phyloP scores from a whole-genome alignment of 2,329 filamentous ascomycete species.

The Spiromastix sp. region DNA sequence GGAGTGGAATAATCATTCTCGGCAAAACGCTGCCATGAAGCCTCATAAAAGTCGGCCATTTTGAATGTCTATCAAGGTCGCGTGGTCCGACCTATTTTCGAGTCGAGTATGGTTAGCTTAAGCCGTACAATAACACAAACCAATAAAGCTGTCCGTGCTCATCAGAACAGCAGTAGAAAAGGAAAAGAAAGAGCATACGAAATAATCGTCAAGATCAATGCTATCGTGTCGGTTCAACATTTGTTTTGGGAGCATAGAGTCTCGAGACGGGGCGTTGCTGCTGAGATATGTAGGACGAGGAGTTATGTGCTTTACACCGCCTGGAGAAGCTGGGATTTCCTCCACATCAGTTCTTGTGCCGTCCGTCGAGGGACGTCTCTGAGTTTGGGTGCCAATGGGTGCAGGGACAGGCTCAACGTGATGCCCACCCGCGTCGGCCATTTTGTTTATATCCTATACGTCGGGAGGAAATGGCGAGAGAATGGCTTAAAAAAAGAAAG shows the following conservation, averaged over 20 bases:
- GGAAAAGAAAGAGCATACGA: constrained; percentile 30
- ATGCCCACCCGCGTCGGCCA: no score
- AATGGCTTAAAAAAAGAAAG: neutral
- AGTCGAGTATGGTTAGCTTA: constrained; percentile 3
- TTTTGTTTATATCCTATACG: neutral
- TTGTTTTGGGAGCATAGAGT: constrained; percentile 10
- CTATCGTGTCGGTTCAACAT: constrained; percentile 14
- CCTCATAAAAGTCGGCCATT: constrained; percentile 65
- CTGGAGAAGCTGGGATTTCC: neutral
- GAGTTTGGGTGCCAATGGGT: neutral
- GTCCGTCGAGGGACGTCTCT: neutral
- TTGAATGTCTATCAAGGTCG: constrained; percentile 62
- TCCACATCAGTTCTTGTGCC: neutral
- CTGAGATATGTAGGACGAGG: constrained; percentile 11
- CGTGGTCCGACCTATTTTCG: constrained; percentile 39
- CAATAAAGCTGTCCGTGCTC: no score
- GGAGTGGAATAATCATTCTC: constrained; percentile 60
- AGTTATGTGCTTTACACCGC: constrained; percentile 2
- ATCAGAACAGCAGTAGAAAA: no score
- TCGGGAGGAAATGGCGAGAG: neutral
- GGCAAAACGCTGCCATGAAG: constrained; percentile 67
- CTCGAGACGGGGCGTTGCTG: constrained; percentile 5
- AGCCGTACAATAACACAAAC: neutral
- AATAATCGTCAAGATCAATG: constrained; percentile 51
- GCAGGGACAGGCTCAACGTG: neutral